phyloP scores from a whole-genome alignment of 768 basidiomycete genomes.

The Gloeophyllum trabeum region DNA sequence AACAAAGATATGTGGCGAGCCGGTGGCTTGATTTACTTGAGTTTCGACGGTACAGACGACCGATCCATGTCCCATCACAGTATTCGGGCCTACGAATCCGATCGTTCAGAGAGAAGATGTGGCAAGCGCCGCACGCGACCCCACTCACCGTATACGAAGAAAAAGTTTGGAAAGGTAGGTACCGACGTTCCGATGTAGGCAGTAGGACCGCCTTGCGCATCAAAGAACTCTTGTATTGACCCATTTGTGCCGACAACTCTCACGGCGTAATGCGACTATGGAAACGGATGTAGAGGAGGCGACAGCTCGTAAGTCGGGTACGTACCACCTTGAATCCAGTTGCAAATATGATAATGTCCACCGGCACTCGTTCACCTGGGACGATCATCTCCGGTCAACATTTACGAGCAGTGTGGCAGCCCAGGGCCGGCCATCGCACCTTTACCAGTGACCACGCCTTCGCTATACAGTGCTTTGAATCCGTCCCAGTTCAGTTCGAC shows the following conservation, averaged over 20 bases:
- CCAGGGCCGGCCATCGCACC: conserved; percentile 5
- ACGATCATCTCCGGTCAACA: conserved; percentile 6
- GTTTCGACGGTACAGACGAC: conserved; percentile 43
- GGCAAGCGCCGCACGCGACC: not conserved
- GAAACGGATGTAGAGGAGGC: not conserved
- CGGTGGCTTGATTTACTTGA: too few relatives aligned
- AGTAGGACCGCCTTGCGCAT: conserved; percentile 34
- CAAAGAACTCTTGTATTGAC: conserved; percentile 30
- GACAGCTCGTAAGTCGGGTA: not conserved
- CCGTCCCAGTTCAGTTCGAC: conserved; percentile 36
- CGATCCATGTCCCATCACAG: conserved; percentile 45
- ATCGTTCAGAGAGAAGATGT: not conserved
- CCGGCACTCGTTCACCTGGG: conserved; percentile 31
- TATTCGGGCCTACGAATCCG: conserved; percentile 29
- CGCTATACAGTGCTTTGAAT: conserved; percentile 22
- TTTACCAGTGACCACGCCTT: conserved; percentile 15
- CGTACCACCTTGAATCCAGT: conserved; percentile 40
- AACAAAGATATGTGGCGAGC: not conserved
- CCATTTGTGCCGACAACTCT: conserved; percentile 30
- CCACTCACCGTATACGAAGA: conserved; percentile 32
- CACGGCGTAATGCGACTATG: not conserved
- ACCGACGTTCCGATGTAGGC: conserved; percentile 39
- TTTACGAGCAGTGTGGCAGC: not conserved
- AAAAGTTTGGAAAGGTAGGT: conserved; percentile 47
- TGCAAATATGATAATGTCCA: conserved; percentile 46